A percentile compares a stretch with the other conserved stretches of the same genome.
These are phyloP conservation scores for Phlebiopsis flavidoalba DNA, from an alignment of 768 basidiomycete genomes.

Conservation along the genomic window DNA sequence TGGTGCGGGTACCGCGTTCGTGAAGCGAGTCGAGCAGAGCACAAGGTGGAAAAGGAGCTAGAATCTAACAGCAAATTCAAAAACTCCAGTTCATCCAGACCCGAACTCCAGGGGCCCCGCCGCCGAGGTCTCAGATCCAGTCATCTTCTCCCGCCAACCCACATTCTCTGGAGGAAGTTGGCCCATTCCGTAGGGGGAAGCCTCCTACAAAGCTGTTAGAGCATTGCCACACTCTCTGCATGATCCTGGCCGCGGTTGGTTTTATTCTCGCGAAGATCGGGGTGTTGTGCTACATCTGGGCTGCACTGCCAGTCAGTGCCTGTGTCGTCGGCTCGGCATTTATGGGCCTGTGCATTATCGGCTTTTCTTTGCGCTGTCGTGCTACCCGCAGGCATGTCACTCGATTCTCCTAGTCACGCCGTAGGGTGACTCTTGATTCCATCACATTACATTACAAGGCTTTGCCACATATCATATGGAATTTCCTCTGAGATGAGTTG, in stretches of 20 bases:
- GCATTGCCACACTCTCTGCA: slow-evolving; percentile 44
- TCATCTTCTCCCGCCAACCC: slow-evolving; percentile 41
- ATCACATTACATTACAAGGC: too few relatives aligned
- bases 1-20: background rate
- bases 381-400: background rate
- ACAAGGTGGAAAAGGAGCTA: background rate
- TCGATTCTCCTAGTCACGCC: background rate
- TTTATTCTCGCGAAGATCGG: slow-evolving; percentile 48
- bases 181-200: slow-evolving; percentile 33
- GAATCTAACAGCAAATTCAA: background rate
- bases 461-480: too few relatives aligned
- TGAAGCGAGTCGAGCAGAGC: slow-evolving; percentile 4
- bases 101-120: background rate
- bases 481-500: too few relatives aligned
- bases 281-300: slow-evolving; percentile 48
- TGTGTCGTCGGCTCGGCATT: slow-evolving; percentile 38
- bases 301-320: slow-evolving; percentile 37
- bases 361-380: slow-evolving; percentile 12
- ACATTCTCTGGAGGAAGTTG: slow-evolving; percentile 48
- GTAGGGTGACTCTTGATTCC: background rate
- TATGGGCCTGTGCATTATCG: slow-evolving; percentile 31
- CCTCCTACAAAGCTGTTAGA: slow-evolving; percentile 43
- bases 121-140: slow-evolving; percentile 8
- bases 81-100: background rate
- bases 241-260: slow-evolving; percentile 40